Conservation (phyloP, 2,329 filamentous ascomycete species). For the Calonectria naviculata region DNA sequence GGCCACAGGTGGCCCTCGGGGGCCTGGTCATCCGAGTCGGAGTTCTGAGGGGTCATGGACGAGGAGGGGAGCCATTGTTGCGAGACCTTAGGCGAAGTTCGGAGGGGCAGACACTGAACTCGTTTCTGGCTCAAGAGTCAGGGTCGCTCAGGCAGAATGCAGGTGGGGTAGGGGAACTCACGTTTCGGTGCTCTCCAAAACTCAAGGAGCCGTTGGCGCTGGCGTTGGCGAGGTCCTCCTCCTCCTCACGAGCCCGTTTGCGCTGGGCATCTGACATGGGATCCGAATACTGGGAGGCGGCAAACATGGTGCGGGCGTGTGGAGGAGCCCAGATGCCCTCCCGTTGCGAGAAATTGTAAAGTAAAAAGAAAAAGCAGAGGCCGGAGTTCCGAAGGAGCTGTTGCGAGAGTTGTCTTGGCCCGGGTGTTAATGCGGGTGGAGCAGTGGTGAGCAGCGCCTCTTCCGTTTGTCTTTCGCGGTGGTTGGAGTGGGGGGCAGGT, state of each 20-base stretch:
- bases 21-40: slow-evolving; percentile 51
- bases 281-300: slow-evolving; percentile 46
- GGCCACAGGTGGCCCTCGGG: slow-evolving; percentile 45
- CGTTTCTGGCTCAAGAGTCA: slow-evolving; percentile 57
- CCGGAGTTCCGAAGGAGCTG: slow-evolving; percentile 21
- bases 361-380: slow-evolving; percentile 16
- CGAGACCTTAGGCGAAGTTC: slow-evolving; percentile 53
- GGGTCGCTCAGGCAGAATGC: not conserved
- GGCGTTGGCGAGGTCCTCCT: slow-evolving; percentile 51
- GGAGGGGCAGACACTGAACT: slow-evolving; percentile 62
- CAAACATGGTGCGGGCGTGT: slow-evolving; percentile 49
- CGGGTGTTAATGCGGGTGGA: slow-evolving; percentile 40
- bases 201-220: slow-evolving; percentile 50
- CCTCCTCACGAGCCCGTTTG: slow-evolving; percentile 60
- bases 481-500: slow-evolving; percentile 23
- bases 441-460: slow-evolving; percentile 25
- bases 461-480: slow-evolving; percentile 14
- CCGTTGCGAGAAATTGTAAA: slow-evolving; percentile 1
- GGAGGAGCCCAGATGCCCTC: slow-evolving; percentile 2
- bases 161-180: slow-evolving; percentile 42
- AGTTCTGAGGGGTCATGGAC: slow-evolving; percentile 53
- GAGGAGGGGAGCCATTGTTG: slow-evolving; percentile 44
- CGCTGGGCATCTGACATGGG: slow-evolving; percentile 48
- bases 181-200: slow-evolving; percentile 63
- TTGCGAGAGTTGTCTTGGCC: slow-evolving; percentile 31